These are phyloP conservation scores for Diaporthe amygdali DNA, from an alignment of 2,329 filamentous ascomycete genomes.

Conservation along the genomic window DNA sequence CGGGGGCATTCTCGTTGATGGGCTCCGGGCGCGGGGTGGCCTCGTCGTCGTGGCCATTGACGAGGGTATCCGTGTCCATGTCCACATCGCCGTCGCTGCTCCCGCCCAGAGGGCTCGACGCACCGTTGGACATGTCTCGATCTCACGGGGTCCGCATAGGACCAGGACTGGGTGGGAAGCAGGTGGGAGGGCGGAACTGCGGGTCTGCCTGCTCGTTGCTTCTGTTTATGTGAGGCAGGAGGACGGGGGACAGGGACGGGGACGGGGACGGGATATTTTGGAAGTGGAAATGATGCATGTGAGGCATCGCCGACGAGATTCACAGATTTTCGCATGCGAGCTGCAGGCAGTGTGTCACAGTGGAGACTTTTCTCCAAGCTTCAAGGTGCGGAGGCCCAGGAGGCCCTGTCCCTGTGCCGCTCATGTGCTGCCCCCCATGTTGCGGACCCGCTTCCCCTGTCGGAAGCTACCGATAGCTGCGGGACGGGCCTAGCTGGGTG, in stretches of 20 bases:
- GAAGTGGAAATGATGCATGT: neutral
- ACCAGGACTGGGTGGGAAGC: neutral
- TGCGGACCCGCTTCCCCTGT: neutral
- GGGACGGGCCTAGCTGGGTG: slow-evolving; percentile 2
- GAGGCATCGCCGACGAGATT: neutral
- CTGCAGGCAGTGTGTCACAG: slow-evolving; percentile 10
- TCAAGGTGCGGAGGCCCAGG: neutral
- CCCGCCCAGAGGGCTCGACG: slow-evolving; percentile 18
- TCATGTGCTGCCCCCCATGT: neutral
- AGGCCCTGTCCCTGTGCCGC: neutral
- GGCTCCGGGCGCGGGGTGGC: slow-evolving; percentile 19
- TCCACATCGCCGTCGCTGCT: slow-evolving; percentile 24
- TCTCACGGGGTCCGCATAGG: neutral
- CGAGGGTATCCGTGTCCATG: slow-evolving; percentile 21
- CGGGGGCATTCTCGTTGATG: slow-evolving; percentile 23
- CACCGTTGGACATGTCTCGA: slow-evolving; percentile 1
- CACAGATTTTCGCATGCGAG: slow-evolving; percentile 11
- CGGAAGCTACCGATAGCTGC: slow-evolving; percentile 9
- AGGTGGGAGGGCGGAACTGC: neutral
- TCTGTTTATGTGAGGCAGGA: neutral
- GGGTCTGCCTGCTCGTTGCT: neutral
- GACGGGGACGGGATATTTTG: neutral
- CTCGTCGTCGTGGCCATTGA: slow-evolving; percentile 12
- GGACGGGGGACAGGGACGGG: fast-evolving
- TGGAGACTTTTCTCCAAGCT: slow-evolving; percentile 2